Evolutionary conservation across 441 rosid species (phyloP).

Genomic region (Lepidium campestre): DNA sequence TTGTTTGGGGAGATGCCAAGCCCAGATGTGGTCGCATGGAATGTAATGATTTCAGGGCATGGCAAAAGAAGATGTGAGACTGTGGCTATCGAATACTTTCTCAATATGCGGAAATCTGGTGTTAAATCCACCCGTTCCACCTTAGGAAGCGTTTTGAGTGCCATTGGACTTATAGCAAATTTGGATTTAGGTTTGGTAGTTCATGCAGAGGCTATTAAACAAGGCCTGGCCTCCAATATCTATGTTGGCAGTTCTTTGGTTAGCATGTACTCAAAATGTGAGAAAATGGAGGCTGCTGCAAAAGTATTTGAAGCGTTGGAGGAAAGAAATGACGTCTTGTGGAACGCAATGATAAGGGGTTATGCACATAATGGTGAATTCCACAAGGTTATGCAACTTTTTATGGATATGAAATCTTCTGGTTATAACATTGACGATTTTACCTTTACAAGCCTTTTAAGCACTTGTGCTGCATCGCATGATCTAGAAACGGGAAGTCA

Average conservation of each 20-base stretch:
- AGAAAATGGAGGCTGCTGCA: conserved; percentile 57
- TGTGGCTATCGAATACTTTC: conserved; percentile 50
- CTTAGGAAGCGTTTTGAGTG: conserved; percentile 77
- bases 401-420: conserved; percentile 53
- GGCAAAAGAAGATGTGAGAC: conserved; percentile 58
- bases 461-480: conserved; percentile 70
- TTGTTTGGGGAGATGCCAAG: conserved; percentile 54
- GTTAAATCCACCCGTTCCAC: conserved; percentile 76
- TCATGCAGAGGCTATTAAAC: conserved; percentile 84
- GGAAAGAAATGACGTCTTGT: conserved; percentile 70
- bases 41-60: conserved; percentile 90
- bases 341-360: conserved; percentile 91
- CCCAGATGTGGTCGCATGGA: conserved; percentile 84
- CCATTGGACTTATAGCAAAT: conserved; percentile 48
- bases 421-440: conserved; percentile 67
- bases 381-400: conserved; percentile 47
- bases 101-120: conserved; percentile 58
- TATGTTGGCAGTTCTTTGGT: conserved; percentile 88
- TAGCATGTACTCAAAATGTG: conserved; percentile 72
- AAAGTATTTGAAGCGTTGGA: conserved; percentile 56
- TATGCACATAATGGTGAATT: conserved; percentile 66
- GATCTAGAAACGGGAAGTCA: conserved; percentile 55
- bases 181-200: conserved; percentile 60
- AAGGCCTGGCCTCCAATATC: conserved; percentile 66
- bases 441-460: conserved; percentile 78